A percentile compares a stretch with the other conserved stretches of the same genome.
Evolutionary conservation across 768 basidiomycete genomes (phyloP).

Genomic region (Xanthoconium purpureum): DNA sequence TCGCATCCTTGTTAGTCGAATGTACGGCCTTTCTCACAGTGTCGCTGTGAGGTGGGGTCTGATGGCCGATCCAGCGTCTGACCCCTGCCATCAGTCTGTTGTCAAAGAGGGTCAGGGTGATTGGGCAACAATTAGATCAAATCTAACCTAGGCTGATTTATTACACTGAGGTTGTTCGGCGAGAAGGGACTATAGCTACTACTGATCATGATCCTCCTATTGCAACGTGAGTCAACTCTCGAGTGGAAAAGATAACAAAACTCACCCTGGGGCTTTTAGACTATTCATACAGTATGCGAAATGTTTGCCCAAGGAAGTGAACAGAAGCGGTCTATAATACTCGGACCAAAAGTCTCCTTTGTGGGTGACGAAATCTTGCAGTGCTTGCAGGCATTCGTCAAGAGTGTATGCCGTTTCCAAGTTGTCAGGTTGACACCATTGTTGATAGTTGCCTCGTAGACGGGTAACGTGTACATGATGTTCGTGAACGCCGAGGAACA

Average conservation of each 20-base stretch:
- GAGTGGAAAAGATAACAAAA: not conserved
- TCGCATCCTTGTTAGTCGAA: slow-evolving; percentile 26
- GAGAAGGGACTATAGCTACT: slow-evolving; percentile 75
- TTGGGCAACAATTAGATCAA: slow-evolving; percentile 22
- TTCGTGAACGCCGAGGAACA: slow-evolving; percentile 83
- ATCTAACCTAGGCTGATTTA: slow-evolving; percentile 39
- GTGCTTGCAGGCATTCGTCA: slow-evolving; percentile 59
- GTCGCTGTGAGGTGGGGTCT: slow-evolving; percentile 41
- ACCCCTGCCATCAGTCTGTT: slow-evolving; percentile 74
- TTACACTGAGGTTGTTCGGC: slow-evolving; percentile 44
- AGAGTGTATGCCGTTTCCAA: slow-evolving; percentile 66
- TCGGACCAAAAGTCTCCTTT: slow-evolving; percentile 83
- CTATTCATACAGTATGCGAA: slow-evolving; percentile 95
- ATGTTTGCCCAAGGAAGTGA: slow-evolving; percentile 83
- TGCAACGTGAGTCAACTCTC: not conserved
- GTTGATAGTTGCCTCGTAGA: slow-evolving; percentile 69
- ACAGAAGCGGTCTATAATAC: slow-evolving; percentile 81
- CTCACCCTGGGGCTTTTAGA: slow-evolving; percentile 76
- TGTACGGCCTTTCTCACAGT: slow-evolving; percentile 39
- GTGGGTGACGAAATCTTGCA: slow-evolving; percentile 56
- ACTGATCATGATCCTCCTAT: slow-evolving; percentile 67
- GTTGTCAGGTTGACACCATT: slow-evolving; percentile 79
- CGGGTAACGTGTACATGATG: slow-evolving; percentile 49
- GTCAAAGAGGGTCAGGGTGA: not conserved
- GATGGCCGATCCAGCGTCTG: slow-evolving; percentile 70